phyloP scores from a whole-genome alignment of 805 yeast genomes.

The Tetrapisispora phaffii region DNA sequence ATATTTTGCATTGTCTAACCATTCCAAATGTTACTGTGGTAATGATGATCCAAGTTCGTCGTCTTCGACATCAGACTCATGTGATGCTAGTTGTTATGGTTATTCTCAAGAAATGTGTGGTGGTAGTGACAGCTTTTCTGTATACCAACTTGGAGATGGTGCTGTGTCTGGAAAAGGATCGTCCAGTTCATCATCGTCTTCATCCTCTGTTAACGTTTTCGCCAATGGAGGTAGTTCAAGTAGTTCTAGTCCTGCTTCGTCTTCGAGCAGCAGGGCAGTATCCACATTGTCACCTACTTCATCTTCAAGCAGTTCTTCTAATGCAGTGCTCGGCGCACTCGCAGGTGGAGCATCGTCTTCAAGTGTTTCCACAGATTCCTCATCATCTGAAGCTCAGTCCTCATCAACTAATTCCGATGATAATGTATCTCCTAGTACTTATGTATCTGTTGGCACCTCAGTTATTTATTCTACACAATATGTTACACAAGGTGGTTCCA shows the following conservation, averaged over 20 bases:
- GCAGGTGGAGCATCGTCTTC: not conserved
- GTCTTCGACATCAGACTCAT: slow-evolving; percentile 11
- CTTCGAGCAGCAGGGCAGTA: slow-evolving; percentile 6
- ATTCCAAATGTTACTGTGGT: slow-evolving; percentile 28
- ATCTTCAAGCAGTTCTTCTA: slow-evolving; percentile 21
- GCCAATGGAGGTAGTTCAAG: not conserved
- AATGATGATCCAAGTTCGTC: slow-evolving; percentile 13
- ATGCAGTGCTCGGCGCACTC: slow-evolving; percentile 6
- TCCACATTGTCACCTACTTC: not conserved
- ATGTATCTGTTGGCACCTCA: slow-evolving; percentile 6
- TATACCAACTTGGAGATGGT: slow-evolving; percentile 31
- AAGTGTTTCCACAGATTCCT: not conserved
- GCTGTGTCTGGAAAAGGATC: slow-evolving; percentile 5
- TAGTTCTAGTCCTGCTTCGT: slow-evolving; percentile 5
- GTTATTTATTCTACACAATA: slow-evolving; percentile 17
- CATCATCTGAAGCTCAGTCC: not conserved
- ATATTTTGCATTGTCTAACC: slow-evolving; percentile 26
- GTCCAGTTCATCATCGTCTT: slow-evolving; percentile 4
- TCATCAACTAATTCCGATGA: not conserved
- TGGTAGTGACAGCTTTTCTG: slow-evolving; percentile 40
- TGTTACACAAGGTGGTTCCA: slow-evolving; percentile 26
- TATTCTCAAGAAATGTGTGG: slow-evolving; percentile 54
- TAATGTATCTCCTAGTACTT: not conserved
- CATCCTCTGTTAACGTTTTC: slow-evolving; percentile 1
- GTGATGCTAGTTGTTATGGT: slow-evolving; percentile 42